These are phyloP conservation scores for Acanthamoeba comandoni DNA, from an alignment of 208 protist genomes.

Conservation along the genomic window DNA sequence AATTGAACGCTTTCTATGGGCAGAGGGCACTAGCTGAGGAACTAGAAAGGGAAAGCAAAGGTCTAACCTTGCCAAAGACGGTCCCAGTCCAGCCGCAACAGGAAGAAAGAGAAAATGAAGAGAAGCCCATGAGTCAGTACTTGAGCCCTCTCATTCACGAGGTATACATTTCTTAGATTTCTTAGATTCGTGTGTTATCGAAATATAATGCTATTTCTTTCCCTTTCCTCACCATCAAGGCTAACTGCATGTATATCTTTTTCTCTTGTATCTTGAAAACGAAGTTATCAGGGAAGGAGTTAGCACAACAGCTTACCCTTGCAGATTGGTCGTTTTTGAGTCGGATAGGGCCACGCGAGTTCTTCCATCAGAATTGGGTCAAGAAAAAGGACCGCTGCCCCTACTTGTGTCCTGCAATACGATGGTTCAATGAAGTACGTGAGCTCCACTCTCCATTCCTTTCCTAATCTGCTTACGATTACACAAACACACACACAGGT, in stretches of 20 bases:
- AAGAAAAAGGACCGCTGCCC: conserved; percentile 43
- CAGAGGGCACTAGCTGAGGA: conserved; percentile 8
- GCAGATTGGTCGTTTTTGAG: conserved; percentile 24
- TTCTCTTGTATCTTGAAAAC: not conserved
- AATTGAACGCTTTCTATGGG: too few relatives aligned
- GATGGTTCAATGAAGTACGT: conserved; percentile 62
- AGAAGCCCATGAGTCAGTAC: not conserved
- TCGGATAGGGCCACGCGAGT: conserved; percentile 29
- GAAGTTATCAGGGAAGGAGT: conserved; percentile 52
- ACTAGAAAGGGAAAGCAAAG: conserved; percentile 44
- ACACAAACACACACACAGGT: not conserved
- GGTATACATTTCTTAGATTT: not conserved
- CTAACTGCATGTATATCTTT: not conserved
- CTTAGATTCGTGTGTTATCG: not conserved
- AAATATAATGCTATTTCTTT: not conserved
- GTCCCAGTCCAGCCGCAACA: not conserved
- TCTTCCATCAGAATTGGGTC: conserved; percentile 63
- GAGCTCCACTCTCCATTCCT: too few relatives aligned
- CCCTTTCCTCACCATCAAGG: not conserved
- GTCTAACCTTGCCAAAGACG: not conserved
- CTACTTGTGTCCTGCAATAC: conserved; percentile 19
- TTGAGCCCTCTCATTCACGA: not conserved
- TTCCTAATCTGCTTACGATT: too few relatives aligned
- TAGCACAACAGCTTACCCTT: conserved; percentile 54
- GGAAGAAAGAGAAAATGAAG: conserved; percentile 1